Percentiles rank a stretch among this genome's conserved stretches.
phyloP scores from a whole-genome alignment of 2,329 filamentous ascomycete species.

The Alternaria novae-zelandiae region DNA sequence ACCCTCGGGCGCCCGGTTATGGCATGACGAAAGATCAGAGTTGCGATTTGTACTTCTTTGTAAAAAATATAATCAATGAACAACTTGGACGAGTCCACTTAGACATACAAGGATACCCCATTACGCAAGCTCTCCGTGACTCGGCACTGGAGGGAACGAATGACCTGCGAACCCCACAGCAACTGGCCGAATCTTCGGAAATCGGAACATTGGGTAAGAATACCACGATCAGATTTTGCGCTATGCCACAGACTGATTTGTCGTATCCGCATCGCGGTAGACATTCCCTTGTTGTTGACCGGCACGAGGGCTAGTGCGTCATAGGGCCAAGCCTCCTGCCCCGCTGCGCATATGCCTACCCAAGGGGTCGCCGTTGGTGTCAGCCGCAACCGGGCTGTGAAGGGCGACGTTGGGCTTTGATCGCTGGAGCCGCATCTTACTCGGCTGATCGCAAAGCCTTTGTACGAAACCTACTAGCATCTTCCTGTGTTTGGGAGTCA shows the following conservation, averaged over 20 bases:
- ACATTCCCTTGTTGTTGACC: neutral
- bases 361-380: conserved; percentile 12
- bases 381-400: conserved; percentile 38
- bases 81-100: conserved; percentile 11
- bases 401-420: conserved; percentile 27
- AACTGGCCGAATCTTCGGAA: neutral
- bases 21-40: conserved; percentile 16
- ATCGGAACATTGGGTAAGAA: neutral
- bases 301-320: conserved; percentile 21
- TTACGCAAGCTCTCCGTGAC: neutral
- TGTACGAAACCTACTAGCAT: conserved; percentile 4
- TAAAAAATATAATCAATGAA: conserved; percentile 23
- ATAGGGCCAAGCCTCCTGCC: conserved; percentile 29
- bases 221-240: conserved; percentile 4
- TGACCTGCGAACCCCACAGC: neutral
- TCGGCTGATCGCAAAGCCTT: neutral
- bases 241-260: too few relatives aligned
- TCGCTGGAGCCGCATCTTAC: conserved; percentile 9
- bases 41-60: conserved; percentile 13
- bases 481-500: neutral
- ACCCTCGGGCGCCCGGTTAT: conserved; percentile 7
- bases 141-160: neutral
- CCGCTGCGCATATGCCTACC: conserved; percentile 16
- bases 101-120: neutral
- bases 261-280: conserved; percentile 1